phyloP scores from a whole-genome alignment of 1,139 yeast species.

The Schwanniomyces etchellsii region DNA sequence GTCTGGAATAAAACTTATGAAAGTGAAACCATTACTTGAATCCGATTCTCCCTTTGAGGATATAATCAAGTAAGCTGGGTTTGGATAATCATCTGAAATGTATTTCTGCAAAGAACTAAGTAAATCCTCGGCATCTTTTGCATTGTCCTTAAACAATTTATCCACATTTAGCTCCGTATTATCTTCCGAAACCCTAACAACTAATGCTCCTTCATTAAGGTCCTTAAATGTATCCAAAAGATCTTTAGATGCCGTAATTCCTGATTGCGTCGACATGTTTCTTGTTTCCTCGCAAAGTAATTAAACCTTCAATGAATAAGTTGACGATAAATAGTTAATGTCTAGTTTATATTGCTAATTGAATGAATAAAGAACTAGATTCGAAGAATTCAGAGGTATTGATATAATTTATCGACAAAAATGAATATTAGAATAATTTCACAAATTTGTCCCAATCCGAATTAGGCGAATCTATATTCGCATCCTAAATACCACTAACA shows the following conservation, averaged over 20 bases:
- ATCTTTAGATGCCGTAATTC: constrained; percentile 50
- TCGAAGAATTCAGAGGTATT: too few species aligned
- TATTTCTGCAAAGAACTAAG: constrained; percentile 30
- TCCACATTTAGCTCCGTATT: constrained; percentile 41
- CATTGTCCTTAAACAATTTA: constrained; percentile 20
- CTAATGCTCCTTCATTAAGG: constrained; percentile 20
- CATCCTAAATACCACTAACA: too few species aligned
- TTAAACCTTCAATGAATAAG: background rate
- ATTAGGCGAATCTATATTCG: too few species aligned
- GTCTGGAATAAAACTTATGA: constrained; percentile 86
- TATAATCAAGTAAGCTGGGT: constrained; percentile 58
- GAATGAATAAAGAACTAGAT: too few species aligned
- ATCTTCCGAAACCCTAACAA: constrained; percentile 40
- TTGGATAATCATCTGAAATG: constrained; percentile 32
- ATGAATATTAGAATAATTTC: too few species aligned
- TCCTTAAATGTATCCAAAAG: constrained; percentile 29
- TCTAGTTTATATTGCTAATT: too few species aligned
- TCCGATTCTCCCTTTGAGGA: constrained; percentile 15
- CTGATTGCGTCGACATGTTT: constrained; percentile 67
- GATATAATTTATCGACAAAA: too few species aligned
- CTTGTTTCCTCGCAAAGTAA: background rate
- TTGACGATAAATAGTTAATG: too few species aligned
- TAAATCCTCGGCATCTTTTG: constrained; percentile 24
- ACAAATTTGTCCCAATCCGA: too few species aligned
- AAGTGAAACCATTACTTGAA: constrained; percentile 28